Evolutionary conservation across 2,329 filamentous ascomycete genomes (phyloP).

Genomic region (Penicillium occitanis): DNA sequence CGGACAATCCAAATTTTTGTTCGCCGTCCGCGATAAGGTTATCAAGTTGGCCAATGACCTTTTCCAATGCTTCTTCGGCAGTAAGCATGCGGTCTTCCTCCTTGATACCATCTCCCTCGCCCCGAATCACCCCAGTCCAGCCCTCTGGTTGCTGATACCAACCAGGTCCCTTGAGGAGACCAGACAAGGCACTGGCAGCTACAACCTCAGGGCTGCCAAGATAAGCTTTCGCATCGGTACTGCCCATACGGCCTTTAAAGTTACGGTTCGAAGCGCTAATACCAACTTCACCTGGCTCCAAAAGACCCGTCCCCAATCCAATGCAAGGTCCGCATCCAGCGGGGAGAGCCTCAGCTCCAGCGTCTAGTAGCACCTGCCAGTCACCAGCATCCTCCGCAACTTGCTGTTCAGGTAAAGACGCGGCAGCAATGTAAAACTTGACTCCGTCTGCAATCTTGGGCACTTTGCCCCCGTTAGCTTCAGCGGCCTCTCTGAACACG

Average conservation of each 20-base stretch:
- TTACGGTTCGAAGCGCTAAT: conserved; percentile 84
- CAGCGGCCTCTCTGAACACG: conserved; percentile 77
- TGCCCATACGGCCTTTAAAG: conserved; percentile 89
- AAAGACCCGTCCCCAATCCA: conserved; percentile 73
- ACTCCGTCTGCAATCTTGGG: conserved; percentile 74
- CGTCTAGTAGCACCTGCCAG: conserved; percentile 79
- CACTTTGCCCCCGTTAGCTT: conserved; percentile 57
- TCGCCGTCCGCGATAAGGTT: conserved; percentile 58
- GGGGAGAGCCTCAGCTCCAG: conserved; percentile 71
- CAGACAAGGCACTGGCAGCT: conserved; percentile 75
- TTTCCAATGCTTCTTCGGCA: conserved; percentile 69
- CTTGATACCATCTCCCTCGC: conserved; percentile 67
- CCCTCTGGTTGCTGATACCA: conserved; percentile 72
- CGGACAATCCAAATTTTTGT: conserved; percentile 41
- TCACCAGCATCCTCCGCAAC: conserved; percentile 76
- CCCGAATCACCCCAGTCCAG: conserved; percentile 61
- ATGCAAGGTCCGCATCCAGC: conserved; percentile 84
- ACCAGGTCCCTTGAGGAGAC: conserved; percentile 63
- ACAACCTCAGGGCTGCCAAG: conserved; percentile 88
- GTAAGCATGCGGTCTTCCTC: conserved; percentile 65
- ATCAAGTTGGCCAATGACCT: conserved; percentile 69
- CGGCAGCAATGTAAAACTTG: conserved; percentile 85
- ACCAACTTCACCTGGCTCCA: conserved; percentile 82
- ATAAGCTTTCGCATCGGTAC: conserved; percentile 75
- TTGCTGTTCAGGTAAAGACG: conserved; percentile 73